Percentiles rank a stretch among this genome's conserved stretches.
Conservation (phyloP, 108 stramenopile genomes). For the Cyclotella sp. region DNA sequence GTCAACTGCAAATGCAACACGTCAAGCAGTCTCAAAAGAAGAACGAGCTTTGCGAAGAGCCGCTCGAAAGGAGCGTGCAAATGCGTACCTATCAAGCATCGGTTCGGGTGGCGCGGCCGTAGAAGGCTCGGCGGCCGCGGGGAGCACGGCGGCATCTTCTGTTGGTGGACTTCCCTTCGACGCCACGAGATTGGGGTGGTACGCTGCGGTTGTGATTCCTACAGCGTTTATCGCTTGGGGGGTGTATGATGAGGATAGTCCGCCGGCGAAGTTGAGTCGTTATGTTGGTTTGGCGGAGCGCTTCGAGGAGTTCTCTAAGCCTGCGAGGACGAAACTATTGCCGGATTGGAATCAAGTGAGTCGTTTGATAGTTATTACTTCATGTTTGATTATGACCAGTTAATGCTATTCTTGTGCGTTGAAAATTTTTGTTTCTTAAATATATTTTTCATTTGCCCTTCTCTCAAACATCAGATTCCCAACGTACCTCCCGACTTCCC, state of each 20-base stretch:
- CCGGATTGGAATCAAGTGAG: slow-evolving; percentile 84
- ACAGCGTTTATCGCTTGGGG: slow-evolving; percentile 82
- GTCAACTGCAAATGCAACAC: slow-evolving; percentile 21
- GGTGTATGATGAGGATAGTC: slow-evolving; percentile 73
- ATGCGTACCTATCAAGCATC: slow-evolving; percentile 44
- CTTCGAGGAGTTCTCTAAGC: slow-evolving; percentile 78
- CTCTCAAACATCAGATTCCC: slow-evolving; percentile 63
- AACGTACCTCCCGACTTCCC: slow-evolving; percentile 93
- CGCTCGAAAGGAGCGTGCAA: slow-evolving; percentile 75
- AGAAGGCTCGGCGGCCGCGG: slow-evolving; percentile 11
- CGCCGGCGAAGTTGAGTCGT: slow-evolving; percentile 69
- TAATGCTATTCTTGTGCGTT: not conserved
- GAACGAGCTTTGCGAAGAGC: slow-evolving; percentile 73
- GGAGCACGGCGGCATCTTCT: slow-evolving; percentile 1
- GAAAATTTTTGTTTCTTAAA: not conserved
- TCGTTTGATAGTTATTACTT: slow-evolving; percentile 29
- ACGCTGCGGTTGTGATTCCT: slow-evolving; percentile 72
- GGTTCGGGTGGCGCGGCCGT: slow-evolving; percentile 38
- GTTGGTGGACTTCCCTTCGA: slow-evolving; percentile 31
- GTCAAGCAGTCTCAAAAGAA: slow-evolving; percentile 55
- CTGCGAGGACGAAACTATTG: slow-evolving; percentile 88
- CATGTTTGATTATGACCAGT: not conserved
- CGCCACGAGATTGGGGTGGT: slow-evolving; percentile 62
- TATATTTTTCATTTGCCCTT: not conserved
- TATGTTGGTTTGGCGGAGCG: slow-evolving; percentile 74